These are phyloP conservation scores for Phylloporus scabripes DNA, from an alignment of 768 basidiomycete species.

Conservation along the genomic window DNA sequence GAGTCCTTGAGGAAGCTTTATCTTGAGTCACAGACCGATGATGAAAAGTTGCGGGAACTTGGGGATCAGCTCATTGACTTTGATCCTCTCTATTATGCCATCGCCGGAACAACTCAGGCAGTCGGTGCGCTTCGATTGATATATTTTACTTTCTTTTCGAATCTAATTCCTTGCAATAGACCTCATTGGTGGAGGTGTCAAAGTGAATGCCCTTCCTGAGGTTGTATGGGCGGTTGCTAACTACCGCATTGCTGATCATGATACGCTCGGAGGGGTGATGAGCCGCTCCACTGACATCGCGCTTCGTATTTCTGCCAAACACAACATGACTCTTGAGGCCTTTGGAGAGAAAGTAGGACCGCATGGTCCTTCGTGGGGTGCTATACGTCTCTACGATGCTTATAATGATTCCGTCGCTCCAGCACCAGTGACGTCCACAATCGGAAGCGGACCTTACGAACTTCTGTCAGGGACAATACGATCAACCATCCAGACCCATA, in stretches of 20 bases:
- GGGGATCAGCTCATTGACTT: constrained; percentile 16
- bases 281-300: constrained; percentile 8
- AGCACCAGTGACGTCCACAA: constrained; percentile 39
- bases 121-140: constrained; percentile 15
- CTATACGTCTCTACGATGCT: constrained; percentile 34
- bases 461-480: constrained; percentile 42
- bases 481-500: constrained; percentile 32
- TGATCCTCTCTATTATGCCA: constrained; percentile 15
- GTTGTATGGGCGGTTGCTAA: constrained; percentile 33
- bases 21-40: constrained; percentile 17
- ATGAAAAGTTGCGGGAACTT: constrained; percentile 17
- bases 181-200: constrained; percentile 38
- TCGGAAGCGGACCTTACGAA: constrained; percentile 32
- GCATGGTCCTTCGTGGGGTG: constrained; percentile 29
- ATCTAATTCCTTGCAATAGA: constrained; percentile 31
- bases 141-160: background rate
- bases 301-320: constrained; percentile 21
- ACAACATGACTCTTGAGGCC: constrained; percentile 39
- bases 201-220: constrained; percentile 46
- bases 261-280: constrained; percentile 13
- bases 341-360: constrained; percentile 33
- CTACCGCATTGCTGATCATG: constrained; percentile 33
- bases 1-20: constrained; percentile 15
- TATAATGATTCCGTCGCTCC: constrained; percentile 34
- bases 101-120: constrained; percentile 26